Percentiles rank a stretch among this genome's conserved stretches.
Evolutionary conservation across 2,329 filamentous ascomycete genomes (phyloP).

Genomic region (Fusarium sp.): DNA sequence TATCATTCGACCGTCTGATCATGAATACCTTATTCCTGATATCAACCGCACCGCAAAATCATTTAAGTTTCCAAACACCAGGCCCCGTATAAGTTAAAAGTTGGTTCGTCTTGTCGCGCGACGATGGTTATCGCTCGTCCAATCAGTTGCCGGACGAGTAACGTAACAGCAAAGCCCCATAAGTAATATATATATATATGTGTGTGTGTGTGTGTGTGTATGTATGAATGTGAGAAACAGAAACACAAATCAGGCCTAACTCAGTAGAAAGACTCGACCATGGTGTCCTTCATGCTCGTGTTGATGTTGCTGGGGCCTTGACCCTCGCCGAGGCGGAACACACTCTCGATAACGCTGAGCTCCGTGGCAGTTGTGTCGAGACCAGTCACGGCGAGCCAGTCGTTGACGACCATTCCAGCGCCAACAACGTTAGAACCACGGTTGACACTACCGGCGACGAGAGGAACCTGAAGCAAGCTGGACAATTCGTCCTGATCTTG

Average conservation of each 20-base stretch:
- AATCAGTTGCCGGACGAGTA: constrained; percentile 20
- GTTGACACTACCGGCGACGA: constrained; percentile 95
- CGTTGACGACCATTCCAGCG: constrained; percentile 71
- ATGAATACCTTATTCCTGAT: constrained; percentile 30
- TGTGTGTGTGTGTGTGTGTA: background rate
- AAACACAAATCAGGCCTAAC: constrained; percentile 7
- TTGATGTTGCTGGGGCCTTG: constrained; percentile 81
- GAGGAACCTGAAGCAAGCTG: constrained; percentile 90
- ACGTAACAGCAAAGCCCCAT: constrained; percentile 23
- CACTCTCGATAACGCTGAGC: constrained; percentile 93
- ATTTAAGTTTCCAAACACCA: constrained; percentile 37
- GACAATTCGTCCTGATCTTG: constrained; percentile 98
- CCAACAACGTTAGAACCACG: constrained; percentile 94
- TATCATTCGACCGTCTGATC: constrained; percentile 32
- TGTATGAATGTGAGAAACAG: constrained; percentile 7
- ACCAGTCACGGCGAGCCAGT: constrained; percentile 95
- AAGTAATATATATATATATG: no score
- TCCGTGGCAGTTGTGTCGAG: constrained; percentile 97
- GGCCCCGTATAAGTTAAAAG: constrained; percentile 32
- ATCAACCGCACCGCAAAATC: constrained; percentile 23
- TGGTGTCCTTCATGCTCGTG: constrained; percentile 91
- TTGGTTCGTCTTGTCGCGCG: constrained; percentile 5
- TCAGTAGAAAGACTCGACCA: constrained; percentile 99
- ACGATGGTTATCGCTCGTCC: constrained; percentile 18
- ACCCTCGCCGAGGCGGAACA: constrained; percentile 93